Evolutionary conservation across 257 asterid species (phyloP), one percentile per base, ranked within the genome.

Genomic region (Asclepias syriaca): DNA sequence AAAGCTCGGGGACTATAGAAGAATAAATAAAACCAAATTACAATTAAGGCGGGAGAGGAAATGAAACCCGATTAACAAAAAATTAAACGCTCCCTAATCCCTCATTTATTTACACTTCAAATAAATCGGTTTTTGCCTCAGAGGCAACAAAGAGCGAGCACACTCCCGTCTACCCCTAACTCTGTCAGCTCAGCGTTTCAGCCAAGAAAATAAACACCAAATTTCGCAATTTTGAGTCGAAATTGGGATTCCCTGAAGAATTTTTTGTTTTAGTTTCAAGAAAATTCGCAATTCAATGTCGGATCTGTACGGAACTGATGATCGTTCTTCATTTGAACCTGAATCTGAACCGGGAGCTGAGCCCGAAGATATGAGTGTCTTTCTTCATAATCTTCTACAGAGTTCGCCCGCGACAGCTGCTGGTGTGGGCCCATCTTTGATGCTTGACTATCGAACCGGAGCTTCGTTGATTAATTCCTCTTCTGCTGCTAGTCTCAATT

Each of bases 301-400:
- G 86, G 97, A 88, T 88, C 92, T 77, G 76, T 87, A 82, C 72
- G 90, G 84, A 69, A 76, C 81, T 71, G 80, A 74, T 73, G 76
- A 71, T 64, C 80, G 67, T 21, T 70, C 80, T 57, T 65, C 72
- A 15, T 76, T 55, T 40, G 72, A 71, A 34, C 80, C 76, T 18
- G 76, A 54, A 32, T 57, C 76, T 70, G 80, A 71, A 56, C 72
- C 72, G 68, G 79, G 78, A 40, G 67, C 69, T 2, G 96, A 88
- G 78, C 85, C 93, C 34, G 97, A 89, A 66, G 97, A 91, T 64
- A 84, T 91, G 88, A 81, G 85, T 60, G 80, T 94, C 34, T 82
- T 82, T 68, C 86, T 89, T 66, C 96, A 85, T 72, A 82, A 86
- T 73, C 84, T 89, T 80, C 89, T 89, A 50, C 88, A 91, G 8